Base-by-base conservation (phyloP, 2,329 filamentous ascomycete species). In the Alternaria panax region DNA sequence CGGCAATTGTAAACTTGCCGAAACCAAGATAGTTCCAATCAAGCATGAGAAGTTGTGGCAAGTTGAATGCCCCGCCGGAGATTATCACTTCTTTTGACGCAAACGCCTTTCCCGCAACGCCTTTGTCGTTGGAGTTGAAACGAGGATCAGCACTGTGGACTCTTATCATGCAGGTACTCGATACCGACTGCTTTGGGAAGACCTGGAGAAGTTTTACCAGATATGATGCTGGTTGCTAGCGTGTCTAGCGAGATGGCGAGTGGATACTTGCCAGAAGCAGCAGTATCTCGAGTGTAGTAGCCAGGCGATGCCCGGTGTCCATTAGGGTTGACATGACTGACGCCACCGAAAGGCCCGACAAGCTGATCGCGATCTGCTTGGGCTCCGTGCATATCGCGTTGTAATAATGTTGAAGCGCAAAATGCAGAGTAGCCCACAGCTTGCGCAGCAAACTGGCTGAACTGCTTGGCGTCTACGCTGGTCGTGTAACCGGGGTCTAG, bases 1-100 rank as follows among this genome's bases (percentile, higher is more conserved):
- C 14, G 16, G 14, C 12, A 5, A 34, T 14, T 34, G 16, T 6
- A 34, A 12, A 34, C 16, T 6, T 14, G 5, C 30, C 12, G 5
- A 34, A 34, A 12, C 30, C 7, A 34, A 14, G 14, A 14, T 34
- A 12, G 30, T 14, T 34, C 30, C 16, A 14, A 14, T 2, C 30
- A 3, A 8, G 46, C 51, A 24, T 30, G 6, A 30, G 28, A 11
- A 90, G 73, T 73, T 90, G 87, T 2, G 87, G 86, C 1, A 84
- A 84, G 71, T 89, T 86, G 73, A 85, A 89, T 1, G 85, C 82
- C 4, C 87, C 87, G 4, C 60, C 67, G 12, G 67, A 60, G 2
- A 72, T 12, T 14, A 74, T 72, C 16, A 74, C 69, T 47, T 74
- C 71, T 12, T 67, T 68, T 20, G 45, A 63, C 2, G 70, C 69